phyloP scores from a whole-genome alignment of 129 eudicot genomes.

The Gnaphalium uliginosum region DNA sequence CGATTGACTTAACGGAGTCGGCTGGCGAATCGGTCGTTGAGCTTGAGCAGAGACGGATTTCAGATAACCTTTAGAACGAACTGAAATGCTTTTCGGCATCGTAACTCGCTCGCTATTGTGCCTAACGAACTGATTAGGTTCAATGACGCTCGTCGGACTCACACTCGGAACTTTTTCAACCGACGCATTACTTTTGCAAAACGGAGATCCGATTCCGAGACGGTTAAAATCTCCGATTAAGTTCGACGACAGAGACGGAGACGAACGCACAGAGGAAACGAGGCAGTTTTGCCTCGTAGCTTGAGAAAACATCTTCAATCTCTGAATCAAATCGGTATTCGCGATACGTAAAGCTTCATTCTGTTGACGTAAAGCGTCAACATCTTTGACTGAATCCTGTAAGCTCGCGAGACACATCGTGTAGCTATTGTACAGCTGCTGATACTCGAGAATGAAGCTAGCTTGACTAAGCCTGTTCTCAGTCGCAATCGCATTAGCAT shows the following conservation, averaged over 20 bases:
- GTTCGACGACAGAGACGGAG: conserved; percentile 30
- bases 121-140: conserved; percentile 40
- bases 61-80: conserved; percentile 59
- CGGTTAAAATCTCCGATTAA: conserved; percentile 40
- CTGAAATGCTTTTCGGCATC: conserved; percentile 71
- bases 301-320: conserved; percentile 44
- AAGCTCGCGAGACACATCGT: conserved; percentile 51
- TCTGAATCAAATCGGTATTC: conserved; percentile 50
- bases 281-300: conserved; percentile 45
- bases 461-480: conserved; percentile 60
- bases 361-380: conserved; percentile 56
- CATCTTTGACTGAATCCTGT: conserved; percentile 59
- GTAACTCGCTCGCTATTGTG: conserved; percentile 35
- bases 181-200: conserved; percentile 23
- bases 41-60: conserved; percentile 25
- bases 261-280: conserved; percentile 34
- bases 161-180: conserved; percentile 35
- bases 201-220: conserved; percentile 37
- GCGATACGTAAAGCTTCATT: conserved; percentile 60
- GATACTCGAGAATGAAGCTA: conserved; percentile 59
- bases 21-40: conserved; percentile 31
- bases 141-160: conserved; percentile 56
- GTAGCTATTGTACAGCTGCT: conserved; percentile 64
- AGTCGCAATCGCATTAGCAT: conserved; percentile 37
- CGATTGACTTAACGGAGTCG: conserved; percentile 29